phyloP scores from a whole-genome alignment of 441 rosid species.

The Populus hybrid region DNA sequence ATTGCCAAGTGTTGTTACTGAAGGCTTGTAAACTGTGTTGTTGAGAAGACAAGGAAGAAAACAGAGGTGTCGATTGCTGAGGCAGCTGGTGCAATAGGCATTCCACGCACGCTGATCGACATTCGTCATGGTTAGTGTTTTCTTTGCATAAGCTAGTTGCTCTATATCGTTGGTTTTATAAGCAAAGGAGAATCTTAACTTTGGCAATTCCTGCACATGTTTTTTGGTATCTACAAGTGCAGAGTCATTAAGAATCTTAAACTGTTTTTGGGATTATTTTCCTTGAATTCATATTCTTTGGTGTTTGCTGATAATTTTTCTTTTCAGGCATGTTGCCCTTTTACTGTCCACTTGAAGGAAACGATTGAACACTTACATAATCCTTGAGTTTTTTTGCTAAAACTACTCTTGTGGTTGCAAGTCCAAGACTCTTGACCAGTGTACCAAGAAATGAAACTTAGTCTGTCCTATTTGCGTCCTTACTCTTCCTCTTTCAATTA shows the following conservation, averaged over 20 bases:
- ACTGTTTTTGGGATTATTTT: neutral
- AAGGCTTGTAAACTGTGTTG: constrained; percentile 92
- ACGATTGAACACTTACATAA: neutral
- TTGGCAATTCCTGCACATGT: neutral
- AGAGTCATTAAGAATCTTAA: neutral
- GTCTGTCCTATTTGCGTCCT: neutral
- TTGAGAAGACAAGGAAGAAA: constrained; percentile 79
- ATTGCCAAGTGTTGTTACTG: constrained; percentile 15
- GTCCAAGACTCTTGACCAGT: neutral
- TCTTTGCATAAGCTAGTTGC: neutral
- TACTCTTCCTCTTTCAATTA: neutral
- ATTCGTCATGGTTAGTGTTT: constrained; percentile 79
- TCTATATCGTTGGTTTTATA: neutral
- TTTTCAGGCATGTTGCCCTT: neutral
- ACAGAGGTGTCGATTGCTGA: constrained; percentile 71
- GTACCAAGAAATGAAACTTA: neutral
- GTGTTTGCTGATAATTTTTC: neutral
- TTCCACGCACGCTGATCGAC: constrained; percentile 85
- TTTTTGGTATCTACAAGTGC: neutral
- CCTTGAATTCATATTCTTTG: neutral
- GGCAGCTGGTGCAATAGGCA: constrained; percentile 79
- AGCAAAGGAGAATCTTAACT: neutral
- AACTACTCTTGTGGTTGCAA: neutral
- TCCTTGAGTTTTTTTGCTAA: no score
- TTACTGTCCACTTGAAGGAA: neutral